Evolutionary conservation across 495 filamentous ascomycete genomes (phyloP), one percentile per base, ranked within the genome.

Genomic region (Penicillium lagena): DNA sequence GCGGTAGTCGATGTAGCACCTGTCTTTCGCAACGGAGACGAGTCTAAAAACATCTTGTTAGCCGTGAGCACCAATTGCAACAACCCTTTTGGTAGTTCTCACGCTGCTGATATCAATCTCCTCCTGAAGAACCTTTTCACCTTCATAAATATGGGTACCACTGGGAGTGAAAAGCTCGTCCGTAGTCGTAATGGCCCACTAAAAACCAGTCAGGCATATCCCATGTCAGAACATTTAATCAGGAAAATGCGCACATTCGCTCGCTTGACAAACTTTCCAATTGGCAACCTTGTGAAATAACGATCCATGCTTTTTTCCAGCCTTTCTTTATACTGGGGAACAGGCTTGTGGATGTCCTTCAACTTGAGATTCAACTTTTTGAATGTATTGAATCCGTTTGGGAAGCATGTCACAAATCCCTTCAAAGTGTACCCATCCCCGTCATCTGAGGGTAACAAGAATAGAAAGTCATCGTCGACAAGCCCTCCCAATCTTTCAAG

Each of bases 271-370:
- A 63, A 63, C 29, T 51, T 59, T 2, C 63, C 63, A 12, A 48
- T 45, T 39, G 61, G 44, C 10, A 67, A 22, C 32, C 46, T 55
- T 4, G 47, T 53, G 39, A 90, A 89, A 54, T 78, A 88, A n/a
- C 78, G 71, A 62, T 89, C 83, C 80, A 90, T 87, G 42, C 80
- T 83, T 31, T 72, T 73, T 39, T 80, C 79, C 11, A 90, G 67
- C 55, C 82, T 86, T 12, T 76, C 74, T 28, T 64, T 66, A 50
- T 87, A 89, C 0, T 75, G 73, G 1, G 83, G 83, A 4, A 84
- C 79, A 1, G 81, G 82, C 7, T 40, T 63, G 49, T 90, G 87
- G 39, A 90, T 83, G 31, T 81, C 77, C 4, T 72, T 70, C 5
- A 90, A 63, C n/a, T 70, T 62, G 50, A 77, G 67, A 0, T 76